Percentiles rank a stretch among this genome's conserved stretches.
phyloP scores from a whole-genome alignment of 805 yeast genomes.

The Ogataea glucozyma region DNA sequence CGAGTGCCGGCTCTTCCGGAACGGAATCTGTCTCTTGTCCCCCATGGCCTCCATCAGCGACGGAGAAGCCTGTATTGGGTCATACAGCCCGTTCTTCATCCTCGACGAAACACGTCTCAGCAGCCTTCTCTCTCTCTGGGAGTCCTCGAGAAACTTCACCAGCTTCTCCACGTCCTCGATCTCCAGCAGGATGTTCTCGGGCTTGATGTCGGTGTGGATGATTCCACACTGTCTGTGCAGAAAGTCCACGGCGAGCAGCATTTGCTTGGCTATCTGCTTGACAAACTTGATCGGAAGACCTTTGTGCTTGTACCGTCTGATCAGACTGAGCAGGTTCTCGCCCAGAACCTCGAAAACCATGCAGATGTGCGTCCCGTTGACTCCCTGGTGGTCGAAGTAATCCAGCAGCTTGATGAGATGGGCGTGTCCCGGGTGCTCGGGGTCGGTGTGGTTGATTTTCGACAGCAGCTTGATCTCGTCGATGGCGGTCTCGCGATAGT shows the following conservation, averaged over 20 bases:
- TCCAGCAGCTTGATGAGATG: slow-evolving; percentile 82
- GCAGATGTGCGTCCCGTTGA: slow-evolving; percentile 89
- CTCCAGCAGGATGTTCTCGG: slow-evolving; percentile 64
- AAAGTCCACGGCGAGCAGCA: slow-evolving; percentile 55
- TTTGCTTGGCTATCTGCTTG: slow-evolving; percentile 59
- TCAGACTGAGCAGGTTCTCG: slow-evolving; percentile 84
- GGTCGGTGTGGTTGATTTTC: slow-evolving; percentile 61
- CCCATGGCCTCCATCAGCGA: slow-evolving; percentile 13
- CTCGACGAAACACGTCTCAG: slow-evolving; percentile 30
- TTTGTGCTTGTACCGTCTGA: slow-evolving; percentile 61
- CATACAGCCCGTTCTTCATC: slow-evolving; percentile 23
- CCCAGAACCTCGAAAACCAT: slow-evolving; percentile 98
- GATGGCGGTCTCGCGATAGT: slow-evolving; percentile 89
- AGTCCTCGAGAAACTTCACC: slow-evolving; percentile 44
- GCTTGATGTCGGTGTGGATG: slow-evolving; percentile 76
- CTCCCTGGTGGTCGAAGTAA: slow-evolving; percentile 82
- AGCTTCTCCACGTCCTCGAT: slow-evolving; percentile 55
- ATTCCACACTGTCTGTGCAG: slow-evolving; percentile 63
- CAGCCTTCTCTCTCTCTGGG: slow-evolving; percentile 38
- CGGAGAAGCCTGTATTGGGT: slow-evolving; percentile 11
- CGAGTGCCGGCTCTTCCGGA: slow-evolving; percentile 41
- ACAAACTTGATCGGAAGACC: slow-evolving; percentile 55
- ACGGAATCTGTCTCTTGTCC: slow-evolving; percentile 25
- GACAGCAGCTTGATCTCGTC: slow-evolving; percentile 87
- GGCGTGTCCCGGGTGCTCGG: slow-evolving; percentile 75